Evolutionary conservation across 2,329 filamentous ascomycete species (phyloP).

Genomic region (Colletotrichum sp.): DNA sequence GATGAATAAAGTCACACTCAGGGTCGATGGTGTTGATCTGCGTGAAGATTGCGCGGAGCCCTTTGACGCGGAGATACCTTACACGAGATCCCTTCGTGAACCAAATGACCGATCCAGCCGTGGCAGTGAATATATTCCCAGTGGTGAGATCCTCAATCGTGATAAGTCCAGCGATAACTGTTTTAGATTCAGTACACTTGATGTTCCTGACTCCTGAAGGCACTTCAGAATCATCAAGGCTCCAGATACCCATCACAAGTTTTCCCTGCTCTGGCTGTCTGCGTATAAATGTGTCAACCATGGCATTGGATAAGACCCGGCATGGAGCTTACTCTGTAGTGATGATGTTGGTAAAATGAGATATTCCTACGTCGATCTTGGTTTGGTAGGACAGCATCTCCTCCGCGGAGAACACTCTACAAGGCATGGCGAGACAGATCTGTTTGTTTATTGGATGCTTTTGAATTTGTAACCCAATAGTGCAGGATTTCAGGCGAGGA

Average conservation of each 20-base stretch:
- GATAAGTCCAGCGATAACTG: background rate
- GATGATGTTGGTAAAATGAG: background rate
- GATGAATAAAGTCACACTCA: background rate
- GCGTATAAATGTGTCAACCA: background rate
- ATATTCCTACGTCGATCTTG: background rate
- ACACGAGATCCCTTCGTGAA: background rate
- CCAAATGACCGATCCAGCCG: background rate
- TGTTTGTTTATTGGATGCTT: background rate
- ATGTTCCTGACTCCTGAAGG: background rate
- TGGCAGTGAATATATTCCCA: background rate
- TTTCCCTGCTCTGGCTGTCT: background rate
- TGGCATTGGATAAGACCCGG: rapidly evolving
- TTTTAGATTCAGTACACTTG: background rate
- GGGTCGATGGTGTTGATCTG: background rate
- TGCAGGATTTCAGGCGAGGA: background rate
- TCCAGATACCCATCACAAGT: background rate
- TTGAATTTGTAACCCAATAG: background rate
- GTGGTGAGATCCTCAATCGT: background rate
- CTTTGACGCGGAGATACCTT: background rate
- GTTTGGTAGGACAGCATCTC: background rate
- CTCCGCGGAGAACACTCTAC: background rate
- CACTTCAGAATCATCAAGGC: background rate
- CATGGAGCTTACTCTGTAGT: background rate
- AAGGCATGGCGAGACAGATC: background rate
- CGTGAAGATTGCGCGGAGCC: background rate